Percentiles rank a stretch among this genome's conserved stretches.
These are phyloP conservation scores for Fomes fomentarius DNA, from an alignment of 1,284 basidiomycete species.

Conservation along the genomic window DNA sequence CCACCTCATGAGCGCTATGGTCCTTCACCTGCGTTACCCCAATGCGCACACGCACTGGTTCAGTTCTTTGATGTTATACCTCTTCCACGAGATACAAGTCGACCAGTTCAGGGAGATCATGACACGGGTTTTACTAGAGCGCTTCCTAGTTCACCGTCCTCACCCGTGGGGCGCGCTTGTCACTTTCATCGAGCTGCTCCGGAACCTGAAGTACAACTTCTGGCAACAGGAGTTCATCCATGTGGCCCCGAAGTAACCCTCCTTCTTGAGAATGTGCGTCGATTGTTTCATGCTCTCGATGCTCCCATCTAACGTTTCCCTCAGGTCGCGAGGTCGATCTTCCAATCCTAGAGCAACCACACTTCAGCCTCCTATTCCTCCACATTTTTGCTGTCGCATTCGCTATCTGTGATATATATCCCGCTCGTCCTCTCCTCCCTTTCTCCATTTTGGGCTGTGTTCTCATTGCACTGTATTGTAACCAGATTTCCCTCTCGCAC, in stretches of 20 bases:
- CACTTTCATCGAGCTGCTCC: slow-evolving; percentile 91
- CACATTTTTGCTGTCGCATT: slow-evolving; percentile 47
- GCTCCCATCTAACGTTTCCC: not conserved
- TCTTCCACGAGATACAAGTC: slow-evolving; percentile 79
- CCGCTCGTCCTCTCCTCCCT: slow-evolving; percentile 35
- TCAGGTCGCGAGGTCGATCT: slow-evolving; percentile 75
- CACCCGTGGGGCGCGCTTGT: slow-evolving; percentile 97
- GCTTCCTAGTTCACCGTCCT: slow-evolving; percentile 91
- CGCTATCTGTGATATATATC: slow-evolving; percentile 69
- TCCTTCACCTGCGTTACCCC: slow-evolving; percentile 93
- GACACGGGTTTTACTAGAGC: slow-evolving; percentile 89
- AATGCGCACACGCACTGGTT: slow-evolving; percentile 99
- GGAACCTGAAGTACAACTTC: slow-evolving; percentile 85
- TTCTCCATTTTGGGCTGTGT: slow-evolving; percentile 39
- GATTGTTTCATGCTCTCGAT: not conserved
- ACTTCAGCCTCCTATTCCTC: slow-evolving; percentile 13
- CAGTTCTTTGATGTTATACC: slow-evolving; percentile 84
- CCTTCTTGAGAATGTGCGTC: slow-evolving; percentile 78
- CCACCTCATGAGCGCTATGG: slow-evolving; percentile 87
- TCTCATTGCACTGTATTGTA: slow-evolving; percentile 74
- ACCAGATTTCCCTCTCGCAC: slow-evolving; percentile 60
- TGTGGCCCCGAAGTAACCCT: slow-evolving; percentile 81
- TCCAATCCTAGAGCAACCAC: slow-evolving; percentile 63
- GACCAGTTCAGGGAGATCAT: slow-evolving; percentile 89
- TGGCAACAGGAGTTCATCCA: slow-evolving; percentile 85